Percentiles rank a stretch among this genome's conserved stretches.
phyloP scores from a whole-genome alignment of 2,329 filamentous ascomycete species.

The Karstenula rhodostoma region DNA sequence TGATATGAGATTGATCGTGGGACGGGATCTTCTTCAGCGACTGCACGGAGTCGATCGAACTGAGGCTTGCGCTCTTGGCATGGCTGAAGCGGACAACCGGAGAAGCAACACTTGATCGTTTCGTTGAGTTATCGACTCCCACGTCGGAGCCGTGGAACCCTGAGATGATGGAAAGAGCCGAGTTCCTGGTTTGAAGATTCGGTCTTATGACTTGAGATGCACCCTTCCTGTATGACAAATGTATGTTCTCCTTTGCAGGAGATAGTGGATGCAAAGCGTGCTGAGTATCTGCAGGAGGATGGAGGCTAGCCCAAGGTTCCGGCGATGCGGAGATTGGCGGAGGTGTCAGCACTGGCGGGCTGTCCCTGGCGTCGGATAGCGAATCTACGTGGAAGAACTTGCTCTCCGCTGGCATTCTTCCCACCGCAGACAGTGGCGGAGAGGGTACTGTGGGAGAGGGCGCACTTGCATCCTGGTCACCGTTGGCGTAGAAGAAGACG shows the following conservation, averaged over 20 bases:
- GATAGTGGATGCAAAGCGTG: constrained; percentile 50
- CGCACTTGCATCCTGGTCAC: constrained; percentile 52
- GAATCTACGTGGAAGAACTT: constrained; percentile 80
- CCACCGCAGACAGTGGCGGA: constrained; percentile 44
- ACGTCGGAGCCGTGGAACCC: constrained; percentile 34
- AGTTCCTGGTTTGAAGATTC: constrained; percentile 40
- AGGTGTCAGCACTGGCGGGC: constrained; percentile 43
- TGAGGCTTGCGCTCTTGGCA: constrained; percentile 53
- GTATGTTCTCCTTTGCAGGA: constrained; percentile 57
- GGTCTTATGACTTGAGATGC: constrained; percentile 58
- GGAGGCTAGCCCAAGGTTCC: constrained; percentile 30
- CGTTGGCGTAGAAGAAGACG: constrained; percentile 61
- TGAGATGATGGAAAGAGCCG: constrained; percentile 43
- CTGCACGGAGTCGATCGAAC: constrained; percentile 55
- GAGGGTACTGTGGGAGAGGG: constrained; percentile 37
- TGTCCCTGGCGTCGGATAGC: constrained; percentile 50
- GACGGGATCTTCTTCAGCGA: constrained; percentile 38
- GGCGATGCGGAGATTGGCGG: constrained; percentile 36
- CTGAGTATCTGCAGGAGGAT: constrained; percentile 25
- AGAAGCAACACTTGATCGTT: constrained; percentile 45
- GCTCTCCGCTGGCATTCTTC: constrained; percentile 39
- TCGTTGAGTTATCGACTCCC: constrained; percentile 30
- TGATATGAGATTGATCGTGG: constrained; percentile 32
- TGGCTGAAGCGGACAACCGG: constrained; percentile 42
- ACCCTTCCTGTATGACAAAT: constrained; percentile 59